Conservation (phyloP, 352 stramenopile species). For the Peronospora tabacina region DNA sequence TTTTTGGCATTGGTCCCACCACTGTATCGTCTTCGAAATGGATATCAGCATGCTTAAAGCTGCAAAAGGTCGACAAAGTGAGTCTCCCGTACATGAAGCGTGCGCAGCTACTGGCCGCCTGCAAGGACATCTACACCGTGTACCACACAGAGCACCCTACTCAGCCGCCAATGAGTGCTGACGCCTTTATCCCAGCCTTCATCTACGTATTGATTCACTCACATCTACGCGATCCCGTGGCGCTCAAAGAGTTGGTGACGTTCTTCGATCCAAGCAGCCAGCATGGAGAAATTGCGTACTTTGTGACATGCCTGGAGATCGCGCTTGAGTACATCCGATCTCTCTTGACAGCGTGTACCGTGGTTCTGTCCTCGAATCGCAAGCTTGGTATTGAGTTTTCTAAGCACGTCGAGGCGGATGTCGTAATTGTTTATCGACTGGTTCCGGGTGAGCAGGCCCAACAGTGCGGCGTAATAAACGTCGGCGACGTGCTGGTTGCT, state of each 20-base stretch:
- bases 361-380: conserved; percentile 57
- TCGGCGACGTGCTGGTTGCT: conserved; percentile 69
- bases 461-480: conserved; percentile 44
- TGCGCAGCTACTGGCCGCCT: conserved; percentile 55
- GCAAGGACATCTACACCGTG: conserved; percentile 79
- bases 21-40: conserved; percentile 58
- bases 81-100: conserved; percentile 82
- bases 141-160: conserved; percentile 63
- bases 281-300: conserved; percentile 78
- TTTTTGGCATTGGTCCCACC: conserved; percentile 72
- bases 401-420: conserved; percentile 35
- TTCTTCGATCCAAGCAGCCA: conserved; percentile 63
- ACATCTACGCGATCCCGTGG: conserved; percentile 51
- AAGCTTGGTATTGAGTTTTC: conserved; percentile 77
- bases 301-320: conserved; percentile 84
- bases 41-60: conserved; percentile 43
- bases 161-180: conserved; percentile 73
- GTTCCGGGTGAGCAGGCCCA: conserved; percentile 55
- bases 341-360: conserved; percentile 71
- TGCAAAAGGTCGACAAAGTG: conserved; percentile 72
- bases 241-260: conserved; percentile 73
- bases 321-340: conserved; percentile 84
- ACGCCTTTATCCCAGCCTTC: conserved; percentile 84
- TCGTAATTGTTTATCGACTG: conserved; percentile 55
- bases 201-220: conserved; percentile 85